Percentiles rank a stretch among this genome's conserved stretches.
Conservation (phyloP, 106 monocot species). For the Dendrobium chrysotoxum region DNA sequence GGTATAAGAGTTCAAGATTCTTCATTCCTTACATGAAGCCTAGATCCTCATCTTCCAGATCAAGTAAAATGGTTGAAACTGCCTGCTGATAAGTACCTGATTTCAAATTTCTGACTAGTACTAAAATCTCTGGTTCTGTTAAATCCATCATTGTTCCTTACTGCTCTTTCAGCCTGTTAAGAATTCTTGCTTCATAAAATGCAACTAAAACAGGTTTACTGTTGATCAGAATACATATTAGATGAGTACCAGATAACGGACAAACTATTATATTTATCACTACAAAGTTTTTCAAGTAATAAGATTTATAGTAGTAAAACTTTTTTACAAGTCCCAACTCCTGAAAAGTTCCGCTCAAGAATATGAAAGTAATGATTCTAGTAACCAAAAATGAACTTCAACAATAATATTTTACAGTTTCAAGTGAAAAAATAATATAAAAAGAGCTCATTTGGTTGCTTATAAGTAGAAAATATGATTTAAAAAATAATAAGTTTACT, state of each 20-base stretch:
- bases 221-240: slow-evolving; percentile 5
- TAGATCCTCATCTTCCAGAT: slow-evolving; percentile 44
- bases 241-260: neutral
- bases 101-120: slow-evolving; percentile 69
- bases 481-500: too few relatives aligned
- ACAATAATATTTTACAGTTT: too few relatives aligned
- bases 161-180: slow-evolving; percentile 54
- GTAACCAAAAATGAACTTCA: too few relatives aligned
- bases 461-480: too few relatives aligned
- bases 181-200: slow-evolving; percentile 57
- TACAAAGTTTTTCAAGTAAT: too few relatives aligned
- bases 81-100: slow-evolving; percentile 70
- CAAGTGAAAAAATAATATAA: too few relatives aligned
- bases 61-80: slow-evolving; percentile 61
- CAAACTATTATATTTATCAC: too few relatives aligned
- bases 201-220: slow-evolving; percentile 59
- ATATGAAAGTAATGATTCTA: too few relatives aligned
- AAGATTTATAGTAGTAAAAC: too few relatives aligned
- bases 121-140: slow-evolving; percentile 35
- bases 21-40: slow-evolving; percentile 39
- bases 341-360: too few relatives aligned
- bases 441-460: too few relatives aligned
- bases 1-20: neutral
- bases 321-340: too few relatives aligned
- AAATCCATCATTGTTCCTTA: slow-evolving; percentile 28